These are phyloP conservation scores for Dendrobium chrysotoxum DNA, from an alignment of 106 monocot genomes.

Conservation along the genomic window DNA sequence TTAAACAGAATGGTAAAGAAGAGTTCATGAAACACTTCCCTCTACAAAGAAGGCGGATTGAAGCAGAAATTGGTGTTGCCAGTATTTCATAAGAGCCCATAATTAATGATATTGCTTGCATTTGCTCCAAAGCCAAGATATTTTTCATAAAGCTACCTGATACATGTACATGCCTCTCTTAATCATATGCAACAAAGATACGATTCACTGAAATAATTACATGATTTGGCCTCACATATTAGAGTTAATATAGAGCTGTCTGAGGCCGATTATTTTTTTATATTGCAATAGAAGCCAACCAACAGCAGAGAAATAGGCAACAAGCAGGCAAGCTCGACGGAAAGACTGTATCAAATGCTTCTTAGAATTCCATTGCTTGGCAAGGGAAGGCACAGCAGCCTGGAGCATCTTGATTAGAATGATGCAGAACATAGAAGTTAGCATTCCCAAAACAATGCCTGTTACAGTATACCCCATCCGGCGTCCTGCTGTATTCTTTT, in stretches of 20 bases:
- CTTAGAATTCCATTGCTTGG: constrained; percentile 17
- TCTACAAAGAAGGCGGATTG: no score
- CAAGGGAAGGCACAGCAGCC: constrained; percentile 2
- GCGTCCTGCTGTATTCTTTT: constrained; percentile 16
- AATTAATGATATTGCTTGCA: background rate
- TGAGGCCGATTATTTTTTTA: constrained; percentile 56
- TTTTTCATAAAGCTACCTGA: background rate
- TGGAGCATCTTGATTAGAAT: constrained; percentile 22
- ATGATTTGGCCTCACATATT: constrained; percentile 10
- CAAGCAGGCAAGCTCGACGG: constrained; percentile 46
- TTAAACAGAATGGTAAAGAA: no score
- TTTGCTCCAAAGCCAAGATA: no score
- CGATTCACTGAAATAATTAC: background rate
- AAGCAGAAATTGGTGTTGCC: background rate
- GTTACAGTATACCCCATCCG: constrained; percentile 13
- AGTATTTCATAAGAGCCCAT: background rate
- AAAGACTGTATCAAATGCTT: constrained; percentile 16
- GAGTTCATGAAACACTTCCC: no score
- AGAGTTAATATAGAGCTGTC: constrained; percentile 42
- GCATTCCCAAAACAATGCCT: constrained; percentile 51
- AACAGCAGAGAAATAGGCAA: constrained; percentile 56
- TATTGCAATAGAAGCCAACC: constrained; percentile 72
- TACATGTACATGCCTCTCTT: background rate
- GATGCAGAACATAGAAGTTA: constrained; percentile 21
- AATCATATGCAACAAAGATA: background rate